Conservation (phyloP, 2,329 filamentous ascomycete genomes). For the Graphiopsis chlorocephala region DNA sequence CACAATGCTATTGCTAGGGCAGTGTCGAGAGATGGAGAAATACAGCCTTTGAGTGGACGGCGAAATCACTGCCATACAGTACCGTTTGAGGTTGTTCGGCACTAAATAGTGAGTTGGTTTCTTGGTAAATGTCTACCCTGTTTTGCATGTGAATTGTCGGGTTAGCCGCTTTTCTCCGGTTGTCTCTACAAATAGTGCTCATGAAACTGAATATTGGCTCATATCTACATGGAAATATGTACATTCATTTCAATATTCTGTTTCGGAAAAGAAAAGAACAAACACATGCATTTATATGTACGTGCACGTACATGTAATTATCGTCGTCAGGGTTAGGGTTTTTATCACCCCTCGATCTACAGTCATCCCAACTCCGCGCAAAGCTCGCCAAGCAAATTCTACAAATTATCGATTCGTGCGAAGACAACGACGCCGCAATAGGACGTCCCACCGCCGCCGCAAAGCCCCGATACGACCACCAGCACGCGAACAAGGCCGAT, state of each 20-base stretch:
- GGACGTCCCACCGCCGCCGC: conserved; percentile 5
- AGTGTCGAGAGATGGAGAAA: conserved; percentile 15
- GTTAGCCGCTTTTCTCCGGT: neutral
- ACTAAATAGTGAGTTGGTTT: neutral
- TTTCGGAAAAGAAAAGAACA: neutral
- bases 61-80: conserved; percentile 29
- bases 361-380: neutral
- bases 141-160: neutral
- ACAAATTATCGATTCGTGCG: conserved; percentile 4
- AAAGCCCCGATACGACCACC: neutral
- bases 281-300: too few relatives aligned
- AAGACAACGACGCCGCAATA: conserved; percentile 8
- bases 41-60: conserved; percentile 25
- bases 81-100: conserved; percentile 10
- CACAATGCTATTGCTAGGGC: conserved; percentile 20
- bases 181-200: neutral
- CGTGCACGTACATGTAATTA: too few relatives aligned
- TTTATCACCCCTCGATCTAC: neutral
- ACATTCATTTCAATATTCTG: neutral
- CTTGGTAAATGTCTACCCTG: too few relatives aligned
- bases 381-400: conserved; percentile 6
- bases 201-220: neutral
- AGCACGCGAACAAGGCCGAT: conserved; percentile 10
- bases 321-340: neutral
- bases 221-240: neutral